Evolutionary conservation across 2,329 filamentous ascomycete species (phyloP), one percentile per base, ranked within the genome.

Genomic region (Chaetomium strumarium): DNA sequence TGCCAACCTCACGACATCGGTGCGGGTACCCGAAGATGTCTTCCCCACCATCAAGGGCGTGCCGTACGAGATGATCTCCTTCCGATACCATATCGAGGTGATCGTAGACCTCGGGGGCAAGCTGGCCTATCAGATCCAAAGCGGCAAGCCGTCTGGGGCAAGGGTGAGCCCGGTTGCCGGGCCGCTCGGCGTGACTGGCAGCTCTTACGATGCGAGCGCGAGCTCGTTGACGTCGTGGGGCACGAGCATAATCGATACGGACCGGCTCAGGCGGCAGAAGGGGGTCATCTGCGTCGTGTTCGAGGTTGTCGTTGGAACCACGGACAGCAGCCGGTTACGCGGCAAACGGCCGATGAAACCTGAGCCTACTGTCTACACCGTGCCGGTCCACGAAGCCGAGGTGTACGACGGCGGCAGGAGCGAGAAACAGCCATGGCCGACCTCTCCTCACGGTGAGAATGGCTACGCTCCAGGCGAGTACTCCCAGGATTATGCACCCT

Each of bases 11-110:
- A 93, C 85, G 14, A 86, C 90, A 4, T 86, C 87, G 3, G 82
- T 99, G 14, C 84, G 89, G 60, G 81, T 97, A 2, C 93, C 93
- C 0, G 90, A 95, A 58, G 89, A 96, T 63, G 84, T 84, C 0
- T 97, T 97, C 61, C 92, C 93, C 0, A 96, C 91, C 2, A 97
- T 97, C 57, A 84, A 83, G 29, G 85, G 85, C 50, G 90, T 96
- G 0, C 93, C 93, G 0, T 90, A 92, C 3, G 85, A 88, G 33
- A 93, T 97, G 84, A 93, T 99, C 59, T 90, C 85, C 62, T 97
- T 99, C 73, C 89, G 86, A 60, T 97, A 99, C 65, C 88, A 91
- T 60, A 79, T 96, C 17, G 93, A 99, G 68, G 88, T 96, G 2
- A 85, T 97, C 29, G 82, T 96, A 19, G 93, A 99, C 65, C 77